Conservation (phyloP, 2,329 filamentous ascomycete species). For the Pestalotiopsis sp. region DNA sequence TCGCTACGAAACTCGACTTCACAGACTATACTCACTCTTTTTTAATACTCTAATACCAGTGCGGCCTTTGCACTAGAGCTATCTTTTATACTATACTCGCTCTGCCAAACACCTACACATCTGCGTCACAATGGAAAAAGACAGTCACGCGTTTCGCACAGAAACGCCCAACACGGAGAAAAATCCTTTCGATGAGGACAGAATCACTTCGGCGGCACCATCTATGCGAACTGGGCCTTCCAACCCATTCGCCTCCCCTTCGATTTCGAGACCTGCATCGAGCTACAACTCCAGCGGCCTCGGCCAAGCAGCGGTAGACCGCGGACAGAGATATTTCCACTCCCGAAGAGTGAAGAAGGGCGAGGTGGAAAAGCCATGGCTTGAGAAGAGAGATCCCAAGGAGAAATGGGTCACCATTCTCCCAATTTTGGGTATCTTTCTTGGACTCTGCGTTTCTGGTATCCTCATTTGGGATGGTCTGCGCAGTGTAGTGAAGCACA, state of each 20-base stretch:
- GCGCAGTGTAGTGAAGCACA: conserved; percentile 71
- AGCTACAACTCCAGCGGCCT: conserved; percentile 48
- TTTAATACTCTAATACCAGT: background rate
- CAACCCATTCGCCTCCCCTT: conserved; percentile 50
- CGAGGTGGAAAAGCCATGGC: conserved; percentile 77
- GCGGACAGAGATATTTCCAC: conserved; percentile 66
- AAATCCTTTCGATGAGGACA: conserved; percentile 41
- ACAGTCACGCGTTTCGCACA: conserved; percentile 34
- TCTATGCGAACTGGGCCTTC: conserved; percentile 30
- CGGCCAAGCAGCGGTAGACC: conserved; percentile 38
- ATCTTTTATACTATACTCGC: background rate
- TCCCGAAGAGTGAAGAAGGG: conserved; percentile 74
- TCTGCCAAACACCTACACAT: background rate
- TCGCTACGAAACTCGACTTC: background rate
- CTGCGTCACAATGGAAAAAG: conserved; percentile 33
- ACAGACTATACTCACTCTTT: background rate
- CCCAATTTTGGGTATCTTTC: conserved; percentile 69
- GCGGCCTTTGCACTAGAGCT: background rate
- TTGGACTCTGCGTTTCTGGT: conserved; percentile 69
- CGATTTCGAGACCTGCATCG: conserved; percentile 42
- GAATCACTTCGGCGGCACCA: conserved; percentile 35
- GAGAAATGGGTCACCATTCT: conserved; percentile 89
- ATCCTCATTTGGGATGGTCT: conserved; percentile 79
- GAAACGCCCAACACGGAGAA: conserved; percentile 42
- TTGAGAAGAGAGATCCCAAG: conserved; percentile 71